Conservation (phyloP, 768 basidiomycete genomes). For the Daedalea quercina region DNA sequence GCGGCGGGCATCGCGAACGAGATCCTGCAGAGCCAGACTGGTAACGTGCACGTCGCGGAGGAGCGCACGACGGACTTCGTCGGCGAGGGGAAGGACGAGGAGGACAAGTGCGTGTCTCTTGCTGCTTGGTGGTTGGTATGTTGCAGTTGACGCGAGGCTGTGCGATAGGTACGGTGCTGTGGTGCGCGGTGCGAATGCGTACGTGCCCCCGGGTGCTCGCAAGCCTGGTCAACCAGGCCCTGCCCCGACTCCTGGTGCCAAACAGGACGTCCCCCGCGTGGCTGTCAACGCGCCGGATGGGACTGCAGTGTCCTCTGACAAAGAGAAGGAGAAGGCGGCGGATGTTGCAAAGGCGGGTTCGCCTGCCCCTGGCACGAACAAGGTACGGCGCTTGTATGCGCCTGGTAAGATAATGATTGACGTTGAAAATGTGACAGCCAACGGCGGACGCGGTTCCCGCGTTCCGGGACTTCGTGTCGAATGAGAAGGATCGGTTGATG, state of each 20-base stretch:
- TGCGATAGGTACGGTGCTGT: slow-evolving; percentile 82
- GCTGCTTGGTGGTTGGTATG: slow-evolving; percentile 5
- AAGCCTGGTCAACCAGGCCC: slow-evolving; percentile 28
- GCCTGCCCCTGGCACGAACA: slow-evolving; percentile 9
- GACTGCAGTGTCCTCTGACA: slow-evolving; percentile 37
- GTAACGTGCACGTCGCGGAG: slow-evolving; percentile 84
- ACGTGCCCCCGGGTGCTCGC: slow-evolving; percentile 90
- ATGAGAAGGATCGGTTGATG: slow-evolving; percentile 83
- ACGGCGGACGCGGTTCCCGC: slow-evolving; percentile 73
- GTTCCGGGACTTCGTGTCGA: slow-evolving; percentile 89
- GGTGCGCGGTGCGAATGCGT: slow-evolving; percentile 80
- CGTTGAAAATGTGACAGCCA: slow-evolving; percentile 46
- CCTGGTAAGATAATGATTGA: background rate
- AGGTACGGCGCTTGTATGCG: slow-evolving; percentile 1
- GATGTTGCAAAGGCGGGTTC: slow-evolving; percentile 28
- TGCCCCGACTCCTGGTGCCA: slow-evolving; percentile 20
- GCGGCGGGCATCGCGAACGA: slow-evolving; percentile 88
- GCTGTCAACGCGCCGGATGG: slow-evolving; percentile 79
- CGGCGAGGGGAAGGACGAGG: slow-evolving; percentile 70
- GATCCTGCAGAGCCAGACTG: slow-evolving; percentile 70
- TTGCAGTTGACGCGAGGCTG: slow-evolving; percentile 24
- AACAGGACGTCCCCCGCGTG: slow-evolving; percentile 60
- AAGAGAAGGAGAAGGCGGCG: slow-evolving; percentile 52
- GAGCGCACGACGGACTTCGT: slow-evolving; percentile 60
- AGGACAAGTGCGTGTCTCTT: slow-evolving; percentile 73